Evolutionary conservation across 148 eudicot genomes (phyloP).

Genomic region (Vaccinium myrtillus): DNA sequence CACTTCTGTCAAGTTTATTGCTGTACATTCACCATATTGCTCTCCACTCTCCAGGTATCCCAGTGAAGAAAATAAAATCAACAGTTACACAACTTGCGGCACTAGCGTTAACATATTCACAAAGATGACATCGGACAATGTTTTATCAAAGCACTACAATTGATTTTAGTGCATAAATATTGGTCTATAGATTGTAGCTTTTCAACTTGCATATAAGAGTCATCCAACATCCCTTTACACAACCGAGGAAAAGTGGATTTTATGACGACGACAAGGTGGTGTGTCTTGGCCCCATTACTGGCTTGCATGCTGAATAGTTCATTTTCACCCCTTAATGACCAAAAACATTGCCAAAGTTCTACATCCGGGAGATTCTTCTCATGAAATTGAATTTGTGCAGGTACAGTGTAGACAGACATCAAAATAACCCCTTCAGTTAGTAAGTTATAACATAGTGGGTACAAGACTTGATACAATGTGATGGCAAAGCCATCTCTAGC

Average conservation of each 20-base stretch:
- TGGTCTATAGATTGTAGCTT: neutral
- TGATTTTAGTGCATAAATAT: neutral
- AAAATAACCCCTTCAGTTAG: neutral
- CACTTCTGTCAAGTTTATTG: neutral
- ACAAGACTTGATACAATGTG: too few species aligned
- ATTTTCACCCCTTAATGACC: neutral
- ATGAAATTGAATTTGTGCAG: neutral
- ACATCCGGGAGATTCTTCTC: neutral
- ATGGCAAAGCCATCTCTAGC: too few species aligned
- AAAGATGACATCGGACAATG: neutral
- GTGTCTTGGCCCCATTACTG: neutral
- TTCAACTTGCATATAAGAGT: neutral
- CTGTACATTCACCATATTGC: neutral
- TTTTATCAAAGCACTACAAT: neutral
- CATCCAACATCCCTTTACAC: neutral
- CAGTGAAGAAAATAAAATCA: neutral
- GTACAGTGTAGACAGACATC: neutral
- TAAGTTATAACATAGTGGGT: neutral
- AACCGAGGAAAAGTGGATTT: neutral
- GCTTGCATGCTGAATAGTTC: neutral
- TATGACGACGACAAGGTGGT: neutral
- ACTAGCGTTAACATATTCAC: neutral
- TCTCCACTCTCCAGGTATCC: neutral
- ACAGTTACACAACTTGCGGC: neutral
- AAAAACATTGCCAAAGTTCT: neutral